phyloP scores from a whole-genome alignment of 2,329 filamentous ascomycete genomes.

The Leptographium galeiforme region DNA sequence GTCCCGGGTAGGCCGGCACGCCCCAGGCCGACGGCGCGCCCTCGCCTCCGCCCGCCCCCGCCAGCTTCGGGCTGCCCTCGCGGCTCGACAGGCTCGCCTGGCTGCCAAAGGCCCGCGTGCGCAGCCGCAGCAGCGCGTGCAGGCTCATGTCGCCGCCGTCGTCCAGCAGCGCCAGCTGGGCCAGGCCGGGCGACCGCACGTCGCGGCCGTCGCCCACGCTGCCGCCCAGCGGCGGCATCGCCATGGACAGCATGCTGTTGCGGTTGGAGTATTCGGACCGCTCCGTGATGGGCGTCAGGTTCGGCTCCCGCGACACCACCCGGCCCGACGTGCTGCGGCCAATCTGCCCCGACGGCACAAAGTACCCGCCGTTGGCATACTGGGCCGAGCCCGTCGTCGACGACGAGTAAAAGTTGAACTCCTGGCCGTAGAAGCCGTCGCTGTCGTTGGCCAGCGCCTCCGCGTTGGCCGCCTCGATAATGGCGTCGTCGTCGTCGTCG shows the following conservation, averaged over 20 bases:
- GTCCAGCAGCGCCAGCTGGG: slow-evolving; percentile 57
- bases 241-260: slow-evolving; percentile 73
- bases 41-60: slow-evolving; percentile 24
- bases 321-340: slow-evolving; percentile 61
- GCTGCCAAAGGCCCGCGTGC: slow-evolving; percentile 69
- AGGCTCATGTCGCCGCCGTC: slow-evolving; percentile 58
- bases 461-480: slow-evolving; percentile 90
- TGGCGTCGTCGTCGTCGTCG: slow-evolving; percentile 70
- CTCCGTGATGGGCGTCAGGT: slow-evolving; percentile 91
- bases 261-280: slow-evolving; percentile 91
- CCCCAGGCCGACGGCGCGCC: slow-evolving; percentile 29
- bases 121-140: slow-evolving; percentile 56
- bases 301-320: slow-evolving; percentile 68
- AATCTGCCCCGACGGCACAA: slow-evolving; percentile 55
- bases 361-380: slow-evolving; percentile 76
- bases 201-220: slow-evolving; percentile 21
- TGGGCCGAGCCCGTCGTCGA: slow-evolving; percentile 32
- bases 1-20: slow-evolving; percentile 14
- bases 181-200: slow-evolving; percentile 58
- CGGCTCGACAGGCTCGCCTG: slow-evolving; percentile 51
- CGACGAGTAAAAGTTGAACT: slow-evolving; percentile 80
- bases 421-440: slow-evolving; percentile 88
- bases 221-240: slow-evolving; percentile 30
- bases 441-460: slow-evolving; percentile 84
- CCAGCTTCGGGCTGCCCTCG: slow-evolving; percentile 36